Evolutionary conservation across 2,329 filamentous ascomycete genomes (phyloP).

Genomic region (Metarhizium humberi): DNA sequence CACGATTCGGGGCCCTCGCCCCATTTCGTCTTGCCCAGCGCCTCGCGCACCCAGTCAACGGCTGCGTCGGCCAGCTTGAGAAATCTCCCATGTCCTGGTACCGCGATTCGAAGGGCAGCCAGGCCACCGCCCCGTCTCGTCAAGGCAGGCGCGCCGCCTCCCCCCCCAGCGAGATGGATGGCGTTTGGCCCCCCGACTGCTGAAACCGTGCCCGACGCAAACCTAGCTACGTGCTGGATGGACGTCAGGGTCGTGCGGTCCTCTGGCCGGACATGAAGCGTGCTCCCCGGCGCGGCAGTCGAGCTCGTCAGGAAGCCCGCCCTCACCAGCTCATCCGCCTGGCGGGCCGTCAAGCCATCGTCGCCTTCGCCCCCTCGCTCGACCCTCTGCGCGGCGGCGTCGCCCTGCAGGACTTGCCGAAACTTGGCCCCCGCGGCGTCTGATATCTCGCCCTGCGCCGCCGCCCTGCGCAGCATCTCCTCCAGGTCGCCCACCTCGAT

Average conservation of each 20-base stretch:
- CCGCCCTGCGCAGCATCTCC: constrained; percentile 28
- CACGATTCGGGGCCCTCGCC: constrained; percentile 53
- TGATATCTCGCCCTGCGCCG: constrained; percentile 19
- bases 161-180: constrained; percentile 54
- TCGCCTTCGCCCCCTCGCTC: constrained; percentile 7
- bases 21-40: constrained; percentile 50
- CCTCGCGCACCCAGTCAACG: constrained; percentile 49
- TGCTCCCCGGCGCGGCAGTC: constrained; percentile 21
- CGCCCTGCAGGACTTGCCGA: constrained; percentile 36
- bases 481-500: constrained; percentile 50
- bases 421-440: constrained; percentile 41
- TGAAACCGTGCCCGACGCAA: constrained; percentile 58
- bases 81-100: constrained; percentile 58
- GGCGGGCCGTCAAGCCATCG: constrained; percentile 28
- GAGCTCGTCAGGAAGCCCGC: constrained; percentile 57
- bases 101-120: constrained; percentile 43
- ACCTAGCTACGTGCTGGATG: constrained; percentile 52
- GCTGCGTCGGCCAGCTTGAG: constrained; percentile 55
- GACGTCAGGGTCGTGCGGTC: constrained; percentile 48
- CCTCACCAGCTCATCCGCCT: constrained; percentile 50
- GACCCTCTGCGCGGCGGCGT: constrained; percentile 33
- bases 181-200: constrained; percentile 62
- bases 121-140: not conserved
- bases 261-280: constrained; percentile 38
- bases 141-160: constrained; percentile 22